Conservation (phyloP, 2,329 filamentous ascomycete species). For the Paecilomyces formosus region DNA sequence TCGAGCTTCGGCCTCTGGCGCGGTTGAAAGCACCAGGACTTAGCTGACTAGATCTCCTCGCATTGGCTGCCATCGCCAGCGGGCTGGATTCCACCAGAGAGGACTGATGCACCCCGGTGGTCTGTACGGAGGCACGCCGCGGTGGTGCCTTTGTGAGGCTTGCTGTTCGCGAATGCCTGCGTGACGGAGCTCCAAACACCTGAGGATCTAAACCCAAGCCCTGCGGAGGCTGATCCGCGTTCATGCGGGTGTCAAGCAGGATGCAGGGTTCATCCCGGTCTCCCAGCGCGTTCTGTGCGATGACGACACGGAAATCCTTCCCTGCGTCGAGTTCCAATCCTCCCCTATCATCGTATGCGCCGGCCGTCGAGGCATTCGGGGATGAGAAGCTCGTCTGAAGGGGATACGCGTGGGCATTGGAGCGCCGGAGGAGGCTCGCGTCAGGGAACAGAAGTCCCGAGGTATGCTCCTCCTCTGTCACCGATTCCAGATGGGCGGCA, state of each 20-base stretch:
- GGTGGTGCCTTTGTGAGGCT: conserved; percentile 25
- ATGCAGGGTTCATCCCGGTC: conserved; percentile 40
- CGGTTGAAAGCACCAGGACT: conserved; percentile 33
- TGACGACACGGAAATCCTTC: conserved; percentile 40
- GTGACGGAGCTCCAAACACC: conserved; percentile 19
- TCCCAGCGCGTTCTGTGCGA: conserved; percentile 42
- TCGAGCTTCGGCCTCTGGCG: conserved; percentile 39
- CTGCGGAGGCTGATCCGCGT: conserved; percentile 17
- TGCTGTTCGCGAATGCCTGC: conserved; percentile 31
- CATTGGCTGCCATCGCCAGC: conserved; percentile 22
- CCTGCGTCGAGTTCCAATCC: conserved; percentile 38
- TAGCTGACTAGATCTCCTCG: conserved; percentile 23
- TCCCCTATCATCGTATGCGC: conserved; percentile 40
- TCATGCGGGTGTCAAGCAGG: conserved; percentile 35
- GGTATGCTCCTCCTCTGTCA: conserved; percentile 43
- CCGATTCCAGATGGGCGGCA: conserved; percentile 36
- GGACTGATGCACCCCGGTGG: conserved; percentile 16
- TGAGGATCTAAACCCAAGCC: conserved; percentile 30
- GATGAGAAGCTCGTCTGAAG: conserved; percentile 35
- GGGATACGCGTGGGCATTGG: conserved; percentile 33
- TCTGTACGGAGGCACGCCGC: conserved; percentile 22
- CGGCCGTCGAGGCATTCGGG: conserved; percentile 34
- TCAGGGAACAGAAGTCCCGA: conserved; percentile 42
- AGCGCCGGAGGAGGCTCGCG: conserved; percentile 33
- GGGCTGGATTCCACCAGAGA: conserved; percentile 26